Evolutionary conservation across 2,329 filamentous ascomycete species (phyloP).

Genomic region (Apiospora marii): DNA sequence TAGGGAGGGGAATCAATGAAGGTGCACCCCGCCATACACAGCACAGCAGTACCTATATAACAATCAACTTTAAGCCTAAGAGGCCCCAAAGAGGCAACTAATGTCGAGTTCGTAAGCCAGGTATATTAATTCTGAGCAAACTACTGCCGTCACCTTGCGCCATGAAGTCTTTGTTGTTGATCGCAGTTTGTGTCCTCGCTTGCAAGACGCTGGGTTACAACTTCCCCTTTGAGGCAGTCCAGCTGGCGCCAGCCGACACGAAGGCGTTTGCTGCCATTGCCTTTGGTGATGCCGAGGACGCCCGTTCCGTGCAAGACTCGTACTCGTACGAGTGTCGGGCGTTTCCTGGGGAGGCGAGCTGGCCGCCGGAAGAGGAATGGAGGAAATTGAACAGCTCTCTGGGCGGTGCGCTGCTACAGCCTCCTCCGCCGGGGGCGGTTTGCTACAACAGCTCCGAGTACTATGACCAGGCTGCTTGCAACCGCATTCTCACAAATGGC

Average conservation of each 20-base stretch:
- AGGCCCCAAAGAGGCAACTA: not conserved
- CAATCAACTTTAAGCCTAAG: not conserved
- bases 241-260: conserved; percentile 31
- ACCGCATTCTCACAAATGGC: conserved; percentile 35
- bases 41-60: not conserved
- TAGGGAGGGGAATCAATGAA: not conserved
- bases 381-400: not conserved
- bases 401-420: conserved; percentile 40
- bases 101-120: not conserved
- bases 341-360: not conserved
- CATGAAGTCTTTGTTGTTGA: not conserved
- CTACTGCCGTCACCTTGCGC: not conserved
- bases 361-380: conserved; percentile 2
- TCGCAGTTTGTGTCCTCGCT: not conserved
- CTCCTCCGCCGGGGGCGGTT: conserved; percentile 39
- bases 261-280: conserved; percentile 32
- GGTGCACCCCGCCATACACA: not conserved
- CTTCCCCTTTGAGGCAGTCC: conserved; percentile 28
- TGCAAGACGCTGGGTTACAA: not conserved
- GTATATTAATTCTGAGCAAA: too few species aligned
- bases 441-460: conserved; percentile 40
- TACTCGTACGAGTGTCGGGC: not conserved
- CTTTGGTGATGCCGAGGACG: conserved; percentile 37
- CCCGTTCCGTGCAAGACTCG: conserved; percentile 39
- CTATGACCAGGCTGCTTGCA: conserved; percentile 37